Percentiles rank a stretch among this genome's conserved stretches.
phyloP scores from a whole-genome alignment of 2,329 filamentous ascomycete species.

The Rhynchosporium secalis region DNA sequence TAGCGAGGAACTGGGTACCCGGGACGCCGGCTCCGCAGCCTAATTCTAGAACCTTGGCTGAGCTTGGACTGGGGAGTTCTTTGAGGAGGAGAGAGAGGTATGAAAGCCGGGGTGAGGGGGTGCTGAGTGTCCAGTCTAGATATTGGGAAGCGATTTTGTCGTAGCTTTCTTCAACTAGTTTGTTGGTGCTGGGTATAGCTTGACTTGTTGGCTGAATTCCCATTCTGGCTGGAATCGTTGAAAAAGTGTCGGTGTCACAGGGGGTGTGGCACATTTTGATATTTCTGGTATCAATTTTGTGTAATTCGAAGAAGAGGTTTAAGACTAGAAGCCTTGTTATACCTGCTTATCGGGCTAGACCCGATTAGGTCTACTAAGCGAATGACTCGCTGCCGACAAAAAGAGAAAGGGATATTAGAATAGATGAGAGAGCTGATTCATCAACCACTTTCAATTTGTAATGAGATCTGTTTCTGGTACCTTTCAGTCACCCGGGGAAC shows the following conservation, averaged over 20 bases:
- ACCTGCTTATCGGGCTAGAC: no score
- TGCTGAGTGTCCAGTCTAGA: slow-evolving; percentile 40
- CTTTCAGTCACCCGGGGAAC: no score
- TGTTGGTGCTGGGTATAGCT: not conserved
- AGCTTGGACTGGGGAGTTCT: slow-evolving; percentile 19
- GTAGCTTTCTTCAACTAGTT: slow-evolving; percentile 34
- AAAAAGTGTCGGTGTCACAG: no score
- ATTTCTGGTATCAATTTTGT: not conserved
- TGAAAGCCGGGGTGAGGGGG: slow-evolving; percentile 37
- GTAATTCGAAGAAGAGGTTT: no score
- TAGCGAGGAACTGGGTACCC: slow-evolving; percentile 32
- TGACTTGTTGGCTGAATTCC: not conserved
- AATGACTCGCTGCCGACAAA: no score
- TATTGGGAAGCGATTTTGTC: slow-evolving; percentile 43
- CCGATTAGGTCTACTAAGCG: no score
- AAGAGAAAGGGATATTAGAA: no score
- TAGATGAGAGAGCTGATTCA: no score
- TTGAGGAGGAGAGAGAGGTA: slow-evolving; percentile 40
- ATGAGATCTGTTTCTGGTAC: no score
- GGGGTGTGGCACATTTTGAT: not conserved
- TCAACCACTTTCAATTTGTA: no score
- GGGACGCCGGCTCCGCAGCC: slow-evolving; percentile 46
- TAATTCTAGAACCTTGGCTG: slow-evolving; percentile 41
- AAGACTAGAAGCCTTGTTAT: no score
- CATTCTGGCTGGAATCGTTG: not conserved